phyloP scores from a whole-genome alignment of 495 filamentous ascomycete species.

The Podospora sp. region DNA sequence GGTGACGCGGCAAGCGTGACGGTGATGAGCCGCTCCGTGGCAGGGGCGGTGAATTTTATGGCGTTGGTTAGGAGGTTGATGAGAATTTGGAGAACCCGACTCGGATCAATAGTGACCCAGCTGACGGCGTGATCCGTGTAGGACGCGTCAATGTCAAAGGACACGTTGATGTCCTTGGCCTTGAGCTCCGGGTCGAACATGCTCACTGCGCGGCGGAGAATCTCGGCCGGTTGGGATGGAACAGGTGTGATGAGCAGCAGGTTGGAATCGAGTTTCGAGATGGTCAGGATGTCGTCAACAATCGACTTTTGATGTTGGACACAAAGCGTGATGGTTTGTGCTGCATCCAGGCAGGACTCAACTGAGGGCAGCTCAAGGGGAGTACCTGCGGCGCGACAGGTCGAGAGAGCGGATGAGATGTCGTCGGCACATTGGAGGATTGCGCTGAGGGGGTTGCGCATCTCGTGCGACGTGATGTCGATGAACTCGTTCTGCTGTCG shows the following conservation, averaged over 20 bases:
- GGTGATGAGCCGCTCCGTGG: conserved; percentile 51
- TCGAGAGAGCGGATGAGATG: conserved; percentile 54
- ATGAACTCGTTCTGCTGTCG: conserved; percentile 70
- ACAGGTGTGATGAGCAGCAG: conserved; percentile 67
- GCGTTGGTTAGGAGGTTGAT: conserved; percentile 68
- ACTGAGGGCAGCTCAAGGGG: conserved; percentile 13
- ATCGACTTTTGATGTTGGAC: conserved; percentile 74
- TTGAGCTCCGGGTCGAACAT: conserved; percentile 69
- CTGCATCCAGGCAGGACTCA: conserved; percentile 36
- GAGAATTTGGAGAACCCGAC: conserved; percentile 65
- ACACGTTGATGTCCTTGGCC: conserved; percentile 61
- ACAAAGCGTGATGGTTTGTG: conserved; percentile 67
- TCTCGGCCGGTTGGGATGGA: conserved; percentile 57
- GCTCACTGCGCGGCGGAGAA: conserved; percentile 59
- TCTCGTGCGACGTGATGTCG: conserved; percentile 76
- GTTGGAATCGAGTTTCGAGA: conserved; percentile 74
- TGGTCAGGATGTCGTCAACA: conserved; percentile 72
- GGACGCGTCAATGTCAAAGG: conserved; percentile 57
- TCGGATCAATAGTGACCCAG: conserved; percentile 68
- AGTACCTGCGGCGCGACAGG: conserved; percentile 30
- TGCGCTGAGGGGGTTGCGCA: conserved; percentile 71
- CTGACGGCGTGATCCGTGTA: conserved; percentile 54
- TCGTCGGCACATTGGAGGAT: conserved; percentile 73
- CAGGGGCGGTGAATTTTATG: conserved; percentile 68
- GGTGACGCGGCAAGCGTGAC: conserved; percentile 60